These are phyloP conservation scores for Geranium rotundifolium DNA, from an alignment of 345 rosid genomes.

Conservation along the genomic window DNA sequence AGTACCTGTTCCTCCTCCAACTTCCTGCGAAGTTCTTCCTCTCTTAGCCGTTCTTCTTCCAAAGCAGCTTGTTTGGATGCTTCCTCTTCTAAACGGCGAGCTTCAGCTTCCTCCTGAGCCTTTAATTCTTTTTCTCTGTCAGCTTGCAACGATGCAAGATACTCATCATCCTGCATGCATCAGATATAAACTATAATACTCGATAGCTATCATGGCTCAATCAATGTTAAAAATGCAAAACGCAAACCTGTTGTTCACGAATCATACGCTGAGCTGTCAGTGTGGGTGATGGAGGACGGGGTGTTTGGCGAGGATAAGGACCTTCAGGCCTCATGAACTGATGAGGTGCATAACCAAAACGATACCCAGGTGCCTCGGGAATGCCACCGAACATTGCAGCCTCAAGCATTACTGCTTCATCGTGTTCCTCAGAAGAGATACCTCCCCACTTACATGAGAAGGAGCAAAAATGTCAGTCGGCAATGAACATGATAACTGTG, in stretches of 20 bases:
- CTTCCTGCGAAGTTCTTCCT: constrained; percentile 68
- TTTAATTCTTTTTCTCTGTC: constrained; percentile 86
- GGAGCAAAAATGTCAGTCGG: background rate
- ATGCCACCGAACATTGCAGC: constrained; percentile 99
- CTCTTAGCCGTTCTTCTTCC: constrained; percentile 57
- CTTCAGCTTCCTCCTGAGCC: constrained; percentile 79
- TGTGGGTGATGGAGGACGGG: constrained; percentile 87
- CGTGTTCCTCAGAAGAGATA: constrained; percentile 95
- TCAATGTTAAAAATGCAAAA: background rate
- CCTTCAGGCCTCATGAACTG: constrained; percentile 39
- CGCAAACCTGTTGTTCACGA: constrained; percentile 89
- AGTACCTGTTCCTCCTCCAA: constrained; percentile 84
- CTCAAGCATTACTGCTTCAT: constrained; percentile 99
- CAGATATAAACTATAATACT: constrained; percentile 2
- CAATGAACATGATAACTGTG: background rate
- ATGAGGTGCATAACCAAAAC: constrained; percentile 48
- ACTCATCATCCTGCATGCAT: constrained; percentile 79
- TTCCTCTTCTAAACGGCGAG: constrained; percentile 61
- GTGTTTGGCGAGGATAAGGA: constrained; percentile 36
- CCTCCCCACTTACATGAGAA: constrained; percentile 79
- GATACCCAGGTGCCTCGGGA: constrained; percentile 69
- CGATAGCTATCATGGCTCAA: background rate
- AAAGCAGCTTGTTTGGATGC: constrained; percentile 64
- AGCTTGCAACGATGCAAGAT: constrained; percentile 89
- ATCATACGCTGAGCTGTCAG: constrained; percentile 90